Evolutionary conservation across 2,329 filamentous ascomycete genomes (phyloP).

Genomic region (Xylariales sp.): DNA sequence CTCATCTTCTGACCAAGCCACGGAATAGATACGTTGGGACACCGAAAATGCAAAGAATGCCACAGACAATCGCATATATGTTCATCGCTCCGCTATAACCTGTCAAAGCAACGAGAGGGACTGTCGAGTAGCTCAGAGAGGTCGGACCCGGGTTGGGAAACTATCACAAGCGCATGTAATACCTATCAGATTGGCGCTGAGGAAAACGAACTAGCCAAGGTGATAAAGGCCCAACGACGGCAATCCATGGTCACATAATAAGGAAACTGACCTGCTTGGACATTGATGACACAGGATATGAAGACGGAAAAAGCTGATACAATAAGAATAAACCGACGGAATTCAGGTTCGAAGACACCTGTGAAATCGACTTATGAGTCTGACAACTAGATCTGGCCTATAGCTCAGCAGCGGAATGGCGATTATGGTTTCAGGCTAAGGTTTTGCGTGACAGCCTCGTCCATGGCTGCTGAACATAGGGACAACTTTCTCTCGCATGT

Average conservation of each 20-base stretch:
- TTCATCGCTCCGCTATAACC: constrained; percentile 18
- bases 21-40: constrained; percentile 5
- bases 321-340: constrained; percentile 5
- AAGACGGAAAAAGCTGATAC: constrained; percentile 6
- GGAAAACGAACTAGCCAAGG: constrained; percentile 18
- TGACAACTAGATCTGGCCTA: constrained; percentile 13
- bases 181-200: constrained; percentile 19
- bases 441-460: constrained; percentile 16
- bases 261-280: constrained; percentile 6
- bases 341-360: constrained; percentile 9
- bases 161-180: constrained; percentile 23
- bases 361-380: constrained; percentile 4
- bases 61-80: constrained; percentile 15
- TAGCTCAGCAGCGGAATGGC: constrained; percentile 15
- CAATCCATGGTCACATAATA: constrained; percentile 30
- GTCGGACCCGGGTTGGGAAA: constrained; percentile 23
- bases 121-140: constrained; percentile 17
- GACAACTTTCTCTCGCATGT: too few relatives aligned
- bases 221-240: constrained; percentile 14
- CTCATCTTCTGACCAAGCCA: constrained; percentile 2
- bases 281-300: constrained; percentile 9
- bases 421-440: constrained; percentile 12
- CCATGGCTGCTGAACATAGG: constrained; percentile 11
- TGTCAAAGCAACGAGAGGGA: constrained; percentile 12
- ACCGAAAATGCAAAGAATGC: constrained; percentile 7